Percentiles rank a stretch among this genome's conserved stretches.
Evolutionary conservation across 306 rosid genomes (phyloP).

Genomic region (Castanea sativa): DNA sequence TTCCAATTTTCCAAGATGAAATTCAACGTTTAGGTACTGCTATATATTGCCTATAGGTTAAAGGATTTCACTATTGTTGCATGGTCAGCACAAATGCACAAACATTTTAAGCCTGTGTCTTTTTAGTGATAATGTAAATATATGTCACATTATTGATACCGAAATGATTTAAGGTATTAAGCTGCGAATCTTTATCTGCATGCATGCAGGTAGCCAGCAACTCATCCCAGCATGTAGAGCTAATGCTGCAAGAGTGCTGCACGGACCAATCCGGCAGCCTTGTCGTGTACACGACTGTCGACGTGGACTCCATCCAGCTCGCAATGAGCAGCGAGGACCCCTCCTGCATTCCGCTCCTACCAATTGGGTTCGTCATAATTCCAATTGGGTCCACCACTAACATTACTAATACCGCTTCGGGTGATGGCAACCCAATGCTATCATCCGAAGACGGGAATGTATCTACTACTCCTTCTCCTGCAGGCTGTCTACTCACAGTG

Average conservation of each 20-base stretch:
- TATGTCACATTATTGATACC: no score
- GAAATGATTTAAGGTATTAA: no score
- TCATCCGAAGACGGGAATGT: slow-evolving; percentile 20
- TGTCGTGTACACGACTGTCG: slow-evolving; percentile 71
- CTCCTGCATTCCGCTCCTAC: slow-evolving; percentile 85
- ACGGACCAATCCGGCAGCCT: slow-evolving; percentile 79
- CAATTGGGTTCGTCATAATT: slow-evolving; percentile 72
- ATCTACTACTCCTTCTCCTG: neutral
- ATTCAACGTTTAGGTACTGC: no score
- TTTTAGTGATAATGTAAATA: no score
- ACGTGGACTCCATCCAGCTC: slow-evolving; percentile 81
- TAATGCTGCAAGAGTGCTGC: slow-evolving; percentile 94
- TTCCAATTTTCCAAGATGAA: no score
- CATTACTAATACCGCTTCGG: neutral
- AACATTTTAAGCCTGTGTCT: no score
- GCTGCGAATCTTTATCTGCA: neutral
- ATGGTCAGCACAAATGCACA: no score
- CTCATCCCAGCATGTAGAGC: slow-evolving; percentile 86
- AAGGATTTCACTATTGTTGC: no score
- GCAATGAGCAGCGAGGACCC: slow-evolving; percentile 92
- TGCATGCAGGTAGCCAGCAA: slow-evolving; percentile 84
- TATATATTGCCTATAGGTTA: no score
- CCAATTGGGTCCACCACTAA: slow-evolving; percentile 37
- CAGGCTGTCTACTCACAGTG: slow-evolving; percentile 72
- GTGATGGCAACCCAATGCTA: slow-evolving; percentile 1